These are phyloP conservation scores for Ophiostoma sp. DNA, from an alignment of 2,329 filamentous ascomycete species.

Conservation along the genomic window DNA sequence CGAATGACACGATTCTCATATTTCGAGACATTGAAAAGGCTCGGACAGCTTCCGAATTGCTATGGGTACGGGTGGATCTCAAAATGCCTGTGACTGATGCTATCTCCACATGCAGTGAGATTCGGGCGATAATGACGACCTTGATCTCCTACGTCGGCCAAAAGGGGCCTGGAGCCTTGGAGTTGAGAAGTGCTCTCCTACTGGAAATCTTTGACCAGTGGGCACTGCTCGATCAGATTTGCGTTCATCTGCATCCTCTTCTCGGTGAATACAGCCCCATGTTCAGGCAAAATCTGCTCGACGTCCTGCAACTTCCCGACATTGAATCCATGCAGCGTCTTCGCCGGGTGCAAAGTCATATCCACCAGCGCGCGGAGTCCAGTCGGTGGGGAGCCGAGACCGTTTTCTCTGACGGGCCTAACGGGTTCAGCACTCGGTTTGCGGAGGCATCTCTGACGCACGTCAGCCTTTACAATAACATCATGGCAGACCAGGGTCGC, in stretches of 20 bases:
- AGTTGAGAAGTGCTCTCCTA: slow-evolving; percentile 53
- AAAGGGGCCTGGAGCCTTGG: slow-evolving; percentile 22
- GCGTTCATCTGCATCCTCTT: slow-evolving; percentile 46
- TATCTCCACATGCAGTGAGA: background rate
- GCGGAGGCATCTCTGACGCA: no score
- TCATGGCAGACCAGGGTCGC: slow-evolving; percentile 34
- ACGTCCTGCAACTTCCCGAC: slow-evolving; percentile 54
- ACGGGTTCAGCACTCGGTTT: slow-evolving; percentile 47
- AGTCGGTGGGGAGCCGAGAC: slow-evolving; percentile 38
- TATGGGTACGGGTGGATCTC: no score
- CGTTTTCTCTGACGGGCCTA: slow-evolving; percentile 47
- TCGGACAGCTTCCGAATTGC: no score
- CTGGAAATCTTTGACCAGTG: slow-evolving; percentile 59
- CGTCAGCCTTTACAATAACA: slow-evolving; percentile 32
- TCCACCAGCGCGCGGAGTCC: slow-evolving; percentile 42
- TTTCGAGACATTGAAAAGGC: no score
- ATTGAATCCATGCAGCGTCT: slow-evolving; percentile 53
- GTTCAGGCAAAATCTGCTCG: slow-evolving; percentile 51
- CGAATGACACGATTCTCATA: no score
- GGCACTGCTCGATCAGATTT: slow-evolving; percentile 55
- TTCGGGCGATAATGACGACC: background rate
- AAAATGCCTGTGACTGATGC: no score
- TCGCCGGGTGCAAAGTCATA: slow-evolving; percentile 50
- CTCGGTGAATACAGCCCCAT: slow-evolving; percentile 53
- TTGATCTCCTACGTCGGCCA: slow-evolving; percentile 43